These are phyloP conservation scores for Amanita subjunquillea DNA, from an alignment of 768 basidiomycete species.

Conservation along the genomic window DNA sequence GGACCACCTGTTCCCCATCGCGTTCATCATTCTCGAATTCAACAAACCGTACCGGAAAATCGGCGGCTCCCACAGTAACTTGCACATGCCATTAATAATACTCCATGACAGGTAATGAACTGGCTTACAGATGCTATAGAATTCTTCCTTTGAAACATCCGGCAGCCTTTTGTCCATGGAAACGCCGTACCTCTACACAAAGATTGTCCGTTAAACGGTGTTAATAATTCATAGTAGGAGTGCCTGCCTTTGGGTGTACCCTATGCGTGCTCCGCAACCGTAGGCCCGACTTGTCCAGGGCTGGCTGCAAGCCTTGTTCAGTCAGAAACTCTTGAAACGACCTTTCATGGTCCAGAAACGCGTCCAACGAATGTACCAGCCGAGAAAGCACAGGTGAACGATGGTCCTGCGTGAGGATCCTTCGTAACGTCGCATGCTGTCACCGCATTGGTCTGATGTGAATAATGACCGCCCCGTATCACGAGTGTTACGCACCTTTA, in stretches of 20 bases:
- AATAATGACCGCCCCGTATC: background rate
- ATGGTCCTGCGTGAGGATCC: slow-evolving; percentile 17
- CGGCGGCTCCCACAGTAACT: slow-evolving; percentile 25
- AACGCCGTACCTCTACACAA: slow-evolving; percentile 23
- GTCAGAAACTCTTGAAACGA: slow-evolving; percentile 24
- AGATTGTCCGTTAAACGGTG: background rate
- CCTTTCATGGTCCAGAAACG: slow-evolving; percentile 27
- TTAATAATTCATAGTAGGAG: background rate
- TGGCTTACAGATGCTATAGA: slow-evolving; percentile 27
- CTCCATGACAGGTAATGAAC: background rate
- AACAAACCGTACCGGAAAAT: slow-evolving; percentile 24
- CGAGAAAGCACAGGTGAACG: slow-evolving; percentile 25
- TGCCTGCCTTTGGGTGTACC: slow-evolving; percentile 25
- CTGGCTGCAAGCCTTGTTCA: slow-evolving; percentile 13
- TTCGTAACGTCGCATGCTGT: slow-evolving; percentile 17
- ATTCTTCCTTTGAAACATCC: slow-evolving; percentile 24
- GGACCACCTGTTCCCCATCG: background rate
- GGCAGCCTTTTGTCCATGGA: slow-evolving; percentile 23
- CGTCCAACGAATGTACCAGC: slow-evolving; percentile 27
- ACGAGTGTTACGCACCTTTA: background rate
- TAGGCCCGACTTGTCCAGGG: slow-evolving; percentile 17
- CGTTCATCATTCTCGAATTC: slow-evolving; percentile 18
- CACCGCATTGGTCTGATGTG: background rate
- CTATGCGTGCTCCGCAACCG: slow-evolving; percentile 16
- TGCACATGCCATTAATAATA: slow-evolving; percentile 1